Conservation (phyloP, 371 early-diverging fungal genomes). For the Syncephalastrum sp. region DNA sequence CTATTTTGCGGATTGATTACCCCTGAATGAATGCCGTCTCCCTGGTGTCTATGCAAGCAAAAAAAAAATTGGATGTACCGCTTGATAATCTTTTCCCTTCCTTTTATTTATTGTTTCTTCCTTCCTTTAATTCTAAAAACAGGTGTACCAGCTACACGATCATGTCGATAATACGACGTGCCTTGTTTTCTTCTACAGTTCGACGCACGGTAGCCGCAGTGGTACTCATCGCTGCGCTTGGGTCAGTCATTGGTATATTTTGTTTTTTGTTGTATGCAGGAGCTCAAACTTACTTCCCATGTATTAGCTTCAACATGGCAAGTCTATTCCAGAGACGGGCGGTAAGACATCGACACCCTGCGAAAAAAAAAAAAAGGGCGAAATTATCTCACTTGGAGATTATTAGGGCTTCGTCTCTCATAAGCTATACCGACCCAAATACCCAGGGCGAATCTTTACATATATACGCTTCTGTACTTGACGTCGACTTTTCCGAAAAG, state of each 20-base stretch:
- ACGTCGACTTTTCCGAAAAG: constrained; percentile 31
- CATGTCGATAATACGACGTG: background rate
- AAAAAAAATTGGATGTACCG: background rate
- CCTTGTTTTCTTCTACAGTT: background rate
- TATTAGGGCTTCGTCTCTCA: constrained; percentile 18
- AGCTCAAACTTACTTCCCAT: background rate
- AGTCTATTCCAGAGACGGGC: constrained; percentile 33
- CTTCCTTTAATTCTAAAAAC: too few relatives aligned
- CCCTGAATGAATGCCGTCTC: too few relatives aligned
- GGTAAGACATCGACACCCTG: constrained; percentile 12
- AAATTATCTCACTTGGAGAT: background rate
- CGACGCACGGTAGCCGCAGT: background rate
- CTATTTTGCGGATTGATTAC: too few relatives aligned
- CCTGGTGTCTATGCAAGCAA: too few relatives aligned
- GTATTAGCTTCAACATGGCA: constrained; percentile 34
- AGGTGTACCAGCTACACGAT: background rate
- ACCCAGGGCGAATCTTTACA: constrained; percentile 26
- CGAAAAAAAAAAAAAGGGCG: background rate
- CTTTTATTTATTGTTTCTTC: background rate
- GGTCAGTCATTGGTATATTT: constrained; percentile 12
- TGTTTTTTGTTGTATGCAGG: background rate
- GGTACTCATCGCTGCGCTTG: background rate
- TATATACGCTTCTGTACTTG: constrained; percentile 25
- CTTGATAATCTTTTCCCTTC: background rate
- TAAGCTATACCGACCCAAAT: constrained; percentile 27